These are phyloP conservation scores for Saraca asoca DNA, from an alignment of 331 rosid species.

Conservation along the genomic window DNA sequence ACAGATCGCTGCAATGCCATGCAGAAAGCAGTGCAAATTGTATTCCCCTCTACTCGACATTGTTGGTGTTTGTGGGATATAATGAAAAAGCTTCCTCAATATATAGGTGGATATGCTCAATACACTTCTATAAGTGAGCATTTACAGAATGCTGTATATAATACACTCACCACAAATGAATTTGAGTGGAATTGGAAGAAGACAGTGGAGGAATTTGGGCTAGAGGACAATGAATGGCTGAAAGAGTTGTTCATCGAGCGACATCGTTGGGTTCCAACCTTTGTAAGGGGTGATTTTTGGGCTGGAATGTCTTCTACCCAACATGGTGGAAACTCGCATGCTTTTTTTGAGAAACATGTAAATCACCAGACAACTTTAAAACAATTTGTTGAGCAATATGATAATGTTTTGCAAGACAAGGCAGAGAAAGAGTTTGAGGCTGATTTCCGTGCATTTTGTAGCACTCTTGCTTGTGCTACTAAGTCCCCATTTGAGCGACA, in stretches of 20 bases:
- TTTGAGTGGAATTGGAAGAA: constrained; percentile 18
- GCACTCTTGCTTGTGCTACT: constrained; percentile 26
- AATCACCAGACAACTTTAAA: constrained; percentile 31
- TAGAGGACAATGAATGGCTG: constrained; percentile 32
- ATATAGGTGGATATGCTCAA: too few relatives aligned
- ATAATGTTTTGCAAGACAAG: constrained; percentile 33
- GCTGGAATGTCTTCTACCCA: constrained; percentile 31
- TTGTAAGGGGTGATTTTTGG: constrained; percentile 36
- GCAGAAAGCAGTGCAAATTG: too few relatives aligned
- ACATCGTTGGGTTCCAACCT: constrained; percentile 37
- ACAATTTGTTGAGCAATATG: constrained; percentile 38
- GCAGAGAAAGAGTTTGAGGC: constrained; percentile 37
- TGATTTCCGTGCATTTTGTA: constrained; percentile 33
- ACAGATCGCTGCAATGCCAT: too few relatives aligned
- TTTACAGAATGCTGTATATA: background rate
- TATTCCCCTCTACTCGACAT: too few relatives aligned
- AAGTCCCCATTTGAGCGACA: constrained; percentile 35
- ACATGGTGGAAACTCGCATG: background rate
- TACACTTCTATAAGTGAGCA: too few relatives aligned
- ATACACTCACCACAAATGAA: background rate
- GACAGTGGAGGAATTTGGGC: background rate
- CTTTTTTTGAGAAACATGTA: constrained; percentile 33
- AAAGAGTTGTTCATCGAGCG: constrained; percentile 31
- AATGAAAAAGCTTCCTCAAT: too few relatives aligned
- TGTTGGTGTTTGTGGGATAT: too few relatives aligned